Evolutionary conservation across 1,284 basidiomycete species (phyloP).

Genomic region (Malassezia restricta): DNA sequence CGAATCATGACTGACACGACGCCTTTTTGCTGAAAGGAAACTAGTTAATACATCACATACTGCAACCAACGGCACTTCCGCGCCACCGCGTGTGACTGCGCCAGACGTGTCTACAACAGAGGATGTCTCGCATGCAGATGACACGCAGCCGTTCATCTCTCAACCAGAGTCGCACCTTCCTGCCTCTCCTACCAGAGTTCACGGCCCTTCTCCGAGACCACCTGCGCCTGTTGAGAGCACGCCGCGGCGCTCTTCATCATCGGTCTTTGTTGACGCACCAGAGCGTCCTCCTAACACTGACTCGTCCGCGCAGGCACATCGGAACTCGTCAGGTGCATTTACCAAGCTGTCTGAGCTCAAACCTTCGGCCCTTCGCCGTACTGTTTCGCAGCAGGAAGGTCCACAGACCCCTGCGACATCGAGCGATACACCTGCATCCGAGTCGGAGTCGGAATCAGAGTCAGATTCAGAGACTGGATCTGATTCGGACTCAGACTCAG

Average conservation of each 20-base stretch:
- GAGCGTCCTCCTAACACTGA: not conserved
- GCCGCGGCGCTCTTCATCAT: conserved; percentile 4
- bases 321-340: conserved; percentile 17
- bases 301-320: not conserved
- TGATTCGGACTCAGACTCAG: conserved; percentile 5
- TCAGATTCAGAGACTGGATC: not conserved
- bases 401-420: not conserved
- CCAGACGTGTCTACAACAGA: not conserved
- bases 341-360: conserved; percentile 27
- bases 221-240: conserved; percentile 7
- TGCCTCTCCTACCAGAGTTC: not conserved
- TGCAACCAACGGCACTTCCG: not conserved
- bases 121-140: not conserved
- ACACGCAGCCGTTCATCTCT: conserved; percentile 7
- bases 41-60: not conserved
- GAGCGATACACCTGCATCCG: not conserved
- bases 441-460: not conserved
- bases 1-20: conserved; percentile 2
- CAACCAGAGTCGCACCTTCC: conserved; percentile 14
- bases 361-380: conserved; percentile 23
- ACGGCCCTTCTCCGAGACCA: conserved; percentile 9
- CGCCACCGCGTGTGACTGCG: not conserved
- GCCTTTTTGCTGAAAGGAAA: conserved; percentile 4
- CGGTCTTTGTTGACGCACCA: not conserved
- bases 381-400: conserved; percentile 21